phyloP scores from a whole-genome alignment of 2,329 filamentous ascomycete species.

The Diaporthe caulivora region DNA sequence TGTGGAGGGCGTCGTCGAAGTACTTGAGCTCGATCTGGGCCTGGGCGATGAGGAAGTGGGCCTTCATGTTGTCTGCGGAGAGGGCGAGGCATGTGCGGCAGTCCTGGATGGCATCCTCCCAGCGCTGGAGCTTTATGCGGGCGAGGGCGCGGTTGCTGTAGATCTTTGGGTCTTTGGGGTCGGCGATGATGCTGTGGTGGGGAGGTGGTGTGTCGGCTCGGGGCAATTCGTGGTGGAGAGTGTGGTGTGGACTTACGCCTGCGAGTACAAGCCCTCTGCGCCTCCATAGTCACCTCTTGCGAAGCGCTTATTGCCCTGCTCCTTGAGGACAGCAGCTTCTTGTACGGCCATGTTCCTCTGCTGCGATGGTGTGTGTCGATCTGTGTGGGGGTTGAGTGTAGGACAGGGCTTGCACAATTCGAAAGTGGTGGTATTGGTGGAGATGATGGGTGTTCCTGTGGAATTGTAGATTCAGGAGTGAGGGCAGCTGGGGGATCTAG shows the following conservation, averaged over 20 bases:
- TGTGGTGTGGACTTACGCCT: constrained; percentile 66
- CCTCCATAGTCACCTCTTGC: constrained; percentile 71
- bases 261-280: constrained; percentile 79
- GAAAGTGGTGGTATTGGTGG: no score
- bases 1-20: constrained; percentile 78
- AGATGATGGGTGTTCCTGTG: no score
- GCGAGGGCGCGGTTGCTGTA: constrained; percentile 93
- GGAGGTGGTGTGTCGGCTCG: constrained; percentile 2
- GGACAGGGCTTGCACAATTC: background rate
- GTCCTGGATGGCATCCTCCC: constrained; percentile 81
- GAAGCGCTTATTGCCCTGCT: constrained; percentile 75
- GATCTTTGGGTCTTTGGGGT: constrained; percentile 81
- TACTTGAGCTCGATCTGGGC: constrained; percentile 82
- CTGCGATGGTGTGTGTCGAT: background rate
- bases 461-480: no score
- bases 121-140: constrained; percentile 79
- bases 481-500: background rate
- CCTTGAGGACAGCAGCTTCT: constrained; percentile 59
- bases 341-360: constrained; percentile 43
- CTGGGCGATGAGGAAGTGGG: constrained; percentile 85
- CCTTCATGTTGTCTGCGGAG: constrained; percentile 78
- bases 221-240: background rate
- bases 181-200: constrained; percentile 77
- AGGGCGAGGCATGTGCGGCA: constrained; percentile 81
- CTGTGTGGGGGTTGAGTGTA: background rate